phyloP scores from a whole-genome alignment of 805 yeast genomes.

The Pichia rugopelliculosa region DNA sequence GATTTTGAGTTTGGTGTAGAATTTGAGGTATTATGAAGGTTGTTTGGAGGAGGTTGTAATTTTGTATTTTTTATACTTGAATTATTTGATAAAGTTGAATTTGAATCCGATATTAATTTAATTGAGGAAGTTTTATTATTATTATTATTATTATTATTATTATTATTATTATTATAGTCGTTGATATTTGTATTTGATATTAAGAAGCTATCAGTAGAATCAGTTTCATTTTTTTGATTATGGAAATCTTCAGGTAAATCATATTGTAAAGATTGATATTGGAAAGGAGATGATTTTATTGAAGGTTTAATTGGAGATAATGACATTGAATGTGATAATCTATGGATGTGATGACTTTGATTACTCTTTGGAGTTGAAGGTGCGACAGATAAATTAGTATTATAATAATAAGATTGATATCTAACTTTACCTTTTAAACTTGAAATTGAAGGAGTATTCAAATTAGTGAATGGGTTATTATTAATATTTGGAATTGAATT shows the following conservation, averaged over 20 bases:
- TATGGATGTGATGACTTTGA: slow-evolving; percentile 7
- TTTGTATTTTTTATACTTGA: neutral
- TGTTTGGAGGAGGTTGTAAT: no score
- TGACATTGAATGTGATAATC: slow-evolving; percentile 20
- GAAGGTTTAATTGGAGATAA: slow-evolving; percentile 7
- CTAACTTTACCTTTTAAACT: slow-evolving; percentile 25
- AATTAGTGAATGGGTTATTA: slow-evolving; percentile 4
- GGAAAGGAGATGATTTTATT: slow-evolving; percentile 23
- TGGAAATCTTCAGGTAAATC: slow-evolving; percentile 28
- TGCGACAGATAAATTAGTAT: slow-evolving; percentile 7
- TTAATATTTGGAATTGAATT: slow-evolving; percentile 8
- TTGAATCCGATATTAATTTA: neutral
- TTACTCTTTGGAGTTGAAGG: slow-evolving; percentile 15
- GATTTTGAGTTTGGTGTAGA: neutral
- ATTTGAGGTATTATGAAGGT: neutral
- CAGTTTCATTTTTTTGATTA: no score
- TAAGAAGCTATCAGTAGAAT: no score
- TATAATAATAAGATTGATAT: slow-evolving; percentile 26
- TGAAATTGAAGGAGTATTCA: slow-evolving; percentile 19
- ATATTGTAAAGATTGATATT: slow-evolving; percentile 27
- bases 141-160: neutral
- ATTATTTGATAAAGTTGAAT: neutral
- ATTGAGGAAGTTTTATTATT: neutral
- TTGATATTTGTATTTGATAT: no score
- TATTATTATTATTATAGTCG: no score